These are phyloP conservation scores for Boletus sensibilis DNA, from an alignment of 768 basidiomycete genomes.

Conservation along the genomic window DNA sequence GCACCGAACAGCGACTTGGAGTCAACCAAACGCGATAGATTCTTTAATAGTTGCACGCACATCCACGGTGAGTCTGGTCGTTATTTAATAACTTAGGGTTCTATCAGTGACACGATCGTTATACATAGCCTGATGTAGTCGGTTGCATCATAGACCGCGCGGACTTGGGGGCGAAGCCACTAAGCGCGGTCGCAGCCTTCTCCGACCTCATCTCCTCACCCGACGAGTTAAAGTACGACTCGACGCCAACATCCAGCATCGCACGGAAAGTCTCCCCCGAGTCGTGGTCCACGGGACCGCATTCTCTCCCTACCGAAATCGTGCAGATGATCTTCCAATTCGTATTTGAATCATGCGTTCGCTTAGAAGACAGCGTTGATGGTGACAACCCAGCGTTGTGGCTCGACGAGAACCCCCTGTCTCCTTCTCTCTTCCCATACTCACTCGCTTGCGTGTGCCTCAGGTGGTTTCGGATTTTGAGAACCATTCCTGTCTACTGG, in stretches of 20 bases:
- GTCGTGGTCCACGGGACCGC: neutral
- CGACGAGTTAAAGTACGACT: neutral
- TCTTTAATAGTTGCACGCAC: neutral
- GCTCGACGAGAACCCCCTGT: slow-evolving; percentile 4
- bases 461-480: slow-evolving; percentile 9
- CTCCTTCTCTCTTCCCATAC: slow-evolving; percentile 12
- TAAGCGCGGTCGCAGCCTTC: slow-evolving; percentile 5
- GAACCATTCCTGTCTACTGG: slow-evolving; percentile 4
- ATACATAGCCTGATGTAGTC: neutral
- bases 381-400: neutral
- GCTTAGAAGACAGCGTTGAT: neutral
- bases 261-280: neutral
- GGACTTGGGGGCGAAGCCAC: neutral
- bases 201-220: slow-evolving; percentile 4
- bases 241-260: neutral
- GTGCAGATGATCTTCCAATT: slow-evolving; percentile 7
- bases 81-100: neutral
- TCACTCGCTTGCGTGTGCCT: slow-evolving; percentile 5
- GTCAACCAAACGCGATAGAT: neutral
- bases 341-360: slow-evolving; percentile 5
- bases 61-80: neutral
- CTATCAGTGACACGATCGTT: neutral
- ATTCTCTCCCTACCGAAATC: slow-evolving; percentile 11
- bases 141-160: neutral
- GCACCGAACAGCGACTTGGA: neutral